Base-by-base conservation (phyloP, 495 filamentous ascomycete species). In the Pyronema omphalodes region DNA sequence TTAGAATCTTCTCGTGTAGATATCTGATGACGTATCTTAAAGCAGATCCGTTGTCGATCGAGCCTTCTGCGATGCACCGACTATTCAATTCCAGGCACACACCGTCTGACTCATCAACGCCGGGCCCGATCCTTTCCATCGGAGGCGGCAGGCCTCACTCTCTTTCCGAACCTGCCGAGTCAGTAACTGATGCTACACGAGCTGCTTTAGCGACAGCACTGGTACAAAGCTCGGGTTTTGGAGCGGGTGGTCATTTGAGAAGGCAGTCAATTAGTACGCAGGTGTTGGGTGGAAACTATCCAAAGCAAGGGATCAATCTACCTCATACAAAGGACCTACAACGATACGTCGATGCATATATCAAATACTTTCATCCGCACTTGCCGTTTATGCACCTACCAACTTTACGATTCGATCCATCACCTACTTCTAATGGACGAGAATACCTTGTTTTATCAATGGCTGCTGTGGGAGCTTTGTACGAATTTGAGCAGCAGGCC, bases 381-480 rank as follows among this genome's bases (percentile, higher is more conserved):
- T 67, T 93, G 39, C 93, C 93, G 17, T 94, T 98, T 67, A 67
- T 94, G 54, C 91, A 96, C 69, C 77, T 94, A 53, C 83, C 93
- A 43, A 94, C 91, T 23, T 75, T 98, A 47, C 83, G 87, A 37
- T 94, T 98, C 70, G 86, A 94, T 64, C 76, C 81, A 12, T 76
- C 82, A 18, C 74, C 82, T 43, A 83, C 77, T 58, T 75, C 78
- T 33, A 77, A 71, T 57, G 89, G 89, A 37, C 85, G 83, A 45
- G 91, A 89, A 46, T 94, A 86, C 64, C 71, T 98, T 56, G 82
- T 96, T 52, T 74, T 98, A 14, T 91, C 88, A 7, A 98, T 96
- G 81, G 86, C 93, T 50, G 86, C 91, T 49, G 93, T 96, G 59
- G 91, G 91, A 47, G 87, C 91, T 37, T 69, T 94, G n/a, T 95